phyloP scores from a whole-genome alignment of 257 asterid genomes.

The Salvia rosmarinus region DNA sequence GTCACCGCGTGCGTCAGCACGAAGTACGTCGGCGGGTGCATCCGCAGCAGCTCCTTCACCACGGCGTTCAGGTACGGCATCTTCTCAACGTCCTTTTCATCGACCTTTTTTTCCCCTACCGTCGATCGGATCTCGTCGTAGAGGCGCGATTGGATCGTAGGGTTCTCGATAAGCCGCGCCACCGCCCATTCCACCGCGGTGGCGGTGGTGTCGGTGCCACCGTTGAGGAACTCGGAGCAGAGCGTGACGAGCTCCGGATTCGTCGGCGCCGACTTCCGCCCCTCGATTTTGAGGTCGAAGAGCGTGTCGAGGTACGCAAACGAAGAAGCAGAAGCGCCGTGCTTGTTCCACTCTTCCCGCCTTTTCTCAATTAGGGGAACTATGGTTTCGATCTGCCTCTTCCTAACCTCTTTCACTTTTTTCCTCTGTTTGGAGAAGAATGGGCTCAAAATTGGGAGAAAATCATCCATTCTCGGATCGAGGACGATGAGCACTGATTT shows the following conservation, averaged over 20 bases:
- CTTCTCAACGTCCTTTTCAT: constrained; percentile 75
- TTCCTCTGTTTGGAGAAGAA: constrained; percentile 71
- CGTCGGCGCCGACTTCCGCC: constrained; percentile 73
- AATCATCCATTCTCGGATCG: constrained; percentile 84
- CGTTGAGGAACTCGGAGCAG: constrained; percentile 86
- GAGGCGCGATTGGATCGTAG: constrained; percentile 54
- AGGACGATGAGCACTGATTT: constrained; percentile 67
- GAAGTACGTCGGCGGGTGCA: constrained; percentile 90
- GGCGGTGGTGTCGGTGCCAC: constrained; percentile 97
- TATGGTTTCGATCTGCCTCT: constrained; percentile 64
- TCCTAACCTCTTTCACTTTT: constrained; percentile 59
- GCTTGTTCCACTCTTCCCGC: constrained; percentile 27
- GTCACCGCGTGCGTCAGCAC: constrained; percentile 72
- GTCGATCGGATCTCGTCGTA: constrained; percentile 59
- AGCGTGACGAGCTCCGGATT: constrained; percentile 72
- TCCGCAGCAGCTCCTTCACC: constrained; percentile 76
- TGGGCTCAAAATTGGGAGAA: constrained; percentile 63
- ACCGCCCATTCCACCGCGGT: constrained; percentile 90
- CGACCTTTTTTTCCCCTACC: constrained; percentile 59
- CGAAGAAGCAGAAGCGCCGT: too few relatives aligned
- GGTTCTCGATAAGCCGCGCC: constrained; percentile 72
- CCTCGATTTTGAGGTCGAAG: constrained; percentile 74
- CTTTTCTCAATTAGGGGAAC: constrained; percentile 70
- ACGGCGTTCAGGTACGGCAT: constrained; percentile 91
- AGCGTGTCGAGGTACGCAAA: constrained; percentile 80